Percentiles rank a stretch among this genome's conserved stretches.
These are phyloP conservation scores for Colletotrichum tropicicola DNA, from an alignment of 2,329 filamentous ascomycete genomes.

Conservation along the genomic window DNA sequence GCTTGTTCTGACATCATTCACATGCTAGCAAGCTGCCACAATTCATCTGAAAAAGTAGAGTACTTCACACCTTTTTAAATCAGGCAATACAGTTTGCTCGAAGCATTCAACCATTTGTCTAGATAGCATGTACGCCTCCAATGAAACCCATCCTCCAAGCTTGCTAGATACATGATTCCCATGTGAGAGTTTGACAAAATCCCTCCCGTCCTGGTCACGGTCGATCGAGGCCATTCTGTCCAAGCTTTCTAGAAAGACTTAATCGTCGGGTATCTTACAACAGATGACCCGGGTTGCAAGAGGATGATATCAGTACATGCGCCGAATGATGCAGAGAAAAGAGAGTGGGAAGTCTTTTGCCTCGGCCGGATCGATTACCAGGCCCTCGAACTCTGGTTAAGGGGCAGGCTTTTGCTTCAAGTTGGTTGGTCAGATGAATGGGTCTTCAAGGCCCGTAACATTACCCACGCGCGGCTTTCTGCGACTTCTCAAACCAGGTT, in stretches of 20 bases:
- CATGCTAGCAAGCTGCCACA: too few relatives aligned
- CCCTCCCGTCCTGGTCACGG: background rate
- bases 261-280: background rate
- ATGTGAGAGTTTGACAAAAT: slow-evolving; percentile 7
- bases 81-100: background rate
- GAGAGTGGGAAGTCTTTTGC: background rate
- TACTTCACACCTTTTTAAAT: background rate
- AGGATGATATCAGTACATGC: slow-evolving; percentile 10
- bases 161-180: slow-evolving; percentile 19
- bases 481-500: background rate
- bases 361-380: background rate
- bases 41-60: too few relatives aligned
- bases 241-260: slow-evolving; percentile 17
- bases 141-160: slow-evolving; percentile 26
- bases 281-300: background rate
- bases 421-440: slow-evolving; percentile 16
- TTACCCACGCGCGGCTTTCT: slow-evolving; percentile 2
- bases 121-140: slow-evolving; percentile 24
- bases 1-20: too few relatives aligned
- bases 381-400: background rate
- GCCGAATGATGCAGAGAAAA: slow-evolving; percentile 24
- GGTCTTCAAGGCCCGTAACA: slow-evolving; percentile 20
- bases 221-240: slow-evolving; percentile 15
- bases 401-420: background rate
- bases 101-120: slow-evolving; percentile 28